phyloP scores from a whole-genome alignment of 495 filamentous ascomycete genomes.

The Bathelium albidoporum region DNA sequence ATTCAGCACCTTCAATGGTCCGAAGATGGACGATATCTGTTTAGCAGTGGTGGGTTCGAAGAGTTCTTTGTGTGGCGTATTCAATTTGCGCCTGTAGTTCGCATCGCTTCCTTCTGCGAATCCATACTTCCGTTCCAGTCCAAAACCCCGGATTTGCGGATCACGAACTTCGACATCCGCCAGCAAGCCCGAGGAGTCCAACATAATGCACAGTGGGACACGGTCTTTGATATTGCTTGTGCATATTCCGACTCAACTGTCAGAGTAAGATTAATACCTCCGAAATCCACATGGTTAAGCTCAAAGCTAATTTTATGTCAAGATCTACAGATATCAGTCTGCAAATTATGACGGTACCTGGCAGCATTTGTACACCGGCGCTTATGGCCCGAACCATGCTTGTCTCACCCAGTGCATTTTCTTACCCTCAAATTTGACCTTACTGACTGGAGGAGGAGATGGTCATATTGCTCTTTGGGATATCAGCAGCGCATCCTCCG shows the following conservation, averaged over 20 bases:
- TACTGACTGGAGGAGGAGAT: constrained; percentile 55
- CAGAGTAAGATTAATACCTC: constrained; percentile 33
- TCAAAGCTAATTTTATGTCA: neutral
- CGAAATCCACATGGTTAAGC: neutral
- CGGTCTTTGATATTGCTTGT: constrained; percentile 49
- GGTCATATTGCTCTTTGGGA: constrained; percentile 50
- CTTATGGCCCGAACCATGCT: neutral
- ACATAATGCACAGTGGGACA: constrained; percentile 24
- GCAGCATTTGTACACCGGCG: constrained; percentile 38
- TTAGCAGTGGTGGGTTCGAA: constrained; percentile 76
- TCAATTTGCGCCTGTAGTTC: constrained; percentile 39
- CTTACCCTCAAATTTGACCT: constrained; percentile 30
- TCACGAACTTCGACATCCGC: constrained; percentile 60
- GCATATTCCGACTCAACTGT: constrained; percentile 72
- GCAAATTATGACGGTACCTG: constrained; percentile 37
- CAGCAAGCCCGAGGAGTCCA: constrained; percentile 1
- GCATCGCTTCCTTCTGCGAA: constrained; percentile 53
- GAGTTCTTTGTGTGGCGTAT: constrained; percentile 83
- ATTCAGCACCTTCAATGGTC: constrained; percentile 77
- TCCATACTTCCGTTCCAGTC: constrained; percentile 49
- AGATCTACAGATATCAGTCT: neutral
- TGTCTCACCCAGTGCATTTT: constrained; percentile 64
- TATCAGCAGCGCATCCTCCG: constrained; percentile 22
- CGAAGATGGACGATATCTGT: constrained; percentile 49
- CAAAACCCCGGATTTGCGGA: constrained; percentile 58